Evolutionary conservation across 768 basidiomycete genomes (phyloP), one percentile per base, ranked within the genome.

Genomic region (Pisolithus sp.): DNA sequence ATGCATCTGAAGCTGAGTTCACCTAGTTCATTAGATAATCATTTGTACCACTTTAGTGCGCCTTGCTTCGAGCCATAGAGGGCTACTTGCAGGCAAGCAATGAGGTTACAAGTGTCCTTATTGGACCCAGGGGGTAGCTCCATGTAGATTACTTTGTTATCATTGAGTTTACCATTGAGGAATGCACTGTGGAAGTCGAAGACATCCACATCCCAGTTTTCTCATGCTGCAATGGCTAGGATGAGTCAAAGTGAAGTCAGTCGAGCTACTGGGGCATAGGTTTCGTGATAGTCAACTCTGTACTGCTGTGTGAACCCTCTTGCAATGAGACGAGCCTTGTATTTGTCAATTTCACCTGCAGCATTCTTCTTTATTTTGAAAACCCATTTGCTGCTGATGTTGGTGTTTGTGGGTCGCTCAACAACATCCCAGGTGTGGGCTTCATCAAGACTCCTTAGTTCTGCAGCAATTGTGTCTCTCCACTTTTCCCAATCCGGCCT

Each of bases 151-250:
- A 54, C 31, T 37, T 71, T 63, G 7, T 61, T 57, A 34, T 67
- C 58, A 23, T 63, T 62, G 24, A 78, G 65, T 20, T 69, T 58
- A 5, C 67, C 63, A 49, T 71, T 73, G 1, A 78, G 66, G 55
- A 68, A 77, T 0, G 71, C 73, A 0, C 62, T 62, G 26, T 71
- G 71, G 30, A 79, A 67, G 54, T 81, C 73, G 15, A 76, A 59
- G 51, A 67, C 64, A 17, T 73, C 58, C 15, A 78, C 41, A 2
- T 75, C 61, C 51, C 69, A 68, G 30, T 66, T 55, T 17, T 67
- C 48, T 5, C 4, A 20, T 13, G 52, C 57, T 5, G 54, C 46
- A 30, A 49, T 20, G 13, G 52, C 47, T 10, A 49, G 15, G 7
- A 49, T 54, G 15, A 50, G n/a, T 17, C 55, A 12, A 9, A 50